Base-by-base conservation (phyloP, 2,329 filamentous ascomycete genomes). In the Didymella pinodella region DNA sequence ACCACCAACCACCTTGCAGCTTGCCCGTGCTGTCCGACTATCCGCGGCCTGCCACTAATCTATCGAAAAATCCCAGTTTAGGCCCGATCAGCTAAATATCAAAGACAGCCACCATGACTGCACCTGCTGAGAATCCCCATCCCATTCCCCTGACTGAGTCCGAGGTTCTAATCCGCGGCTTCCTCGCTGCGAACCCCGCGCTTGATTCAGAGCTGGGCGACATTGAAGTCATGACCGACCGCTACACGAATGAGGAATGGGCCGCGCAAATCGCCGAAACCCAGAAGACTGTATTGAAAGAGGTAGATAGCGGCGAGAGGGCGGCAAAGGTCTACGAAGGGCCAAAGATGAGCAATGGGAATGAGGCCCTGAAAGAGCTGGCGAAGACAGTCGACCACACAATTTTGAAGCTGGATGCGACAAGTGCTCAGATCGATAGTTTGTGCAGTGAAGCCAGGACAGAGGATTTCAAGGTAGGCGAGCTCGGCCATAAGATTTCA, bases 401-500 rank as follows among this genome's bases (percentile, higher is more conserved):
- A 4, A 70, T 83, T n/a, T 67, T 84, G 56, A 83, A 82, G 67
- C 66, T 81, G 50, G 81, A 83, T 65, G 78, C 80, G 10, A 83
- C 80, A 28, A 66, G 73, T 5, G 67, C 75, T 16, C 79, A 84
- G 57, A 82, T 88, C 56, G 82, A 85, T 69, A 73, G 70, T 10
- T 74, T 88, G 29, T 88, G 85, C 67, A 75, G 75, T 2, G 85
- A 88, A 76, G 86, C 86, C 4, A 76, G 76, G 48, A 74, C 78
- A 3, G 74, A 80, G 47, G 69, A 66, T 3, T 84, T 84, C 63
- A 81, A 79, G 66, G 80, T 81, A 70, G 26, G 73, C 29, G 2
- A 41, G 2, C 2, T 41, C n/a, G 20, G 6, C 20, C 2, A 10
- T 38, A 5, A 20, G n/a, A 4, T 40, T 11, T 40, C n/a, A 40